Conservation (phyloP, 176 grass and related monocot genomes). For the sorghum (Sorghum bicolor) region DNA sequence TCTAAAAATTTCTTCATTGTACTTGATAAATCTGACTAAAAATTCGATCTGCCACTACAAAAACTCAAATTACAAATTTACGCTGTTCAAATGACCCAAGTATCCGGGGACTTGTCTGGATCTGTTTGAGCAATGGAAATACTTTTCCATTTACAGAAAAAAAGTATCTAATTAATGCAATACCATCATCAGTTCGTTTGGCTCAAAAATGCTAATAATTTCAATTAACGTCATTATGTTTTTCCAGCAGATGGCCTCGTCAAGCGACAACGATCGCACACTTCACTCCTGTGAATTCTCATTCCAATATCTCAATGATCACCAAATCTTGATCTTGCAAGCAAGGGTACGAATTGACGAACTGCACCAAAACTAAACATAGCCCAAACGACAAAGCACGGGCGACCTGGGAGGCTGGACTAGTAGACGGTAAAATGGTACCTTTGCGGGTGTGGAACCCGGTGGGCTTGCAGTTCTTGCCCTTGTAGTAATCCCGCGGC, state of each 20-base stretch:
- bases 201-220: background rate
- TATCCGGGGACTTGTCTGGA: no score
- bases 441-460: conserved; percentile 99
- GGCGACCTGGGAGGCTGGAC: background rate
- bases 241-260: background rate
- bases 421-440: background rate
- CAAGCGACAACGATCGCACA: background rate
- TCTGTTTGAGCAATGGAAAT: no score
- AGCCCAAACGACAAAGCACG: background rate
- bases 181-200: background rate
- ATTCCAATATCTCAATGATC: background rate
- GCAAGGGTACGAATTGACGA: no score
- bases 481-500: conserved; percentile 91
- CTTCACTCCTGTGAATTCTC: background rate
- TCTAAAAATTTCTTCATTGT: background rate
- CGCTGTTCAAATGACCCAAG: no score
- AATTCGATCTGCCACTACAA: background rate
- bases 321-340: background rate
- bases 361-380: background rate
- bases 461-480: conserved; percentile 97
- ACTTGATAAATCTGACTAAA: background rate
- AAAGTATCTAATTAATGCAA: background rate
- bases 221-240: background rate
- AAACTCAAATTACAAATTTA: no score
- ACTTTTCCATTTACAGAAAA: background rate